Base-by-base conservation (phyloP, 1,284 basidiomycete genomes). In the Termitomyces sp. region DNA sequence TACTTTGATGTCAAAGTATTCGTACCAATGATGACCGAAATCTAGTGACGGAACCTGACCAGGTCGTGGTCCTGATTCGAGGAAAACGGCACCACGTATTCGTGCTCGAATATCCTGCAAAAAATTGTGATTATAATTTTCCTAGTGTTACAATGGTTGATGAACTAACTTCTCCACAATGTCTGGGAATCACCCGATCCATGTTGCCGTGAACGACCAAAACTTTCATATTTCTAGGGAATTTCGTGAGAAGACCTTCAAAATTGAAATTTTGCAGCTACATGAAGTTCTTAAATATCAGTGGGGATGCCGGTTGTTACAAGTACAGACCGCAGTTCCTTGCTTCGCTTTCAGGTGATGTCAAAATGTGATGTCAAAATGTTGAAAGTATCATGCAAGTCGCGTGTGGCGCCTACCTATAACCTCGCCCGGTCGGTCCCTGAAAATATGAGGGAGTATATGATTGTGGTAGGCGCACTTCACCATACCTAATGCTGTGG, bases 1-100 rank as follows among this genome's bases (percentile, higher is more conserved):
- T 21, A 75, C 62, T 41, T 68, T 56, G 10, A 70, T 64, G 46
- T 72, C 69, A 47, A 77, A 78, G 57, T 78, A 78, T 57, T 77
- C 76, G 53, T 68, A 74, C 75, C 74, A 78, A 46, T 71, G 61
- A 59, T 78, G 76, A 1, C 76, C 77, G 52, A 78, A 78, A 6
- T 65, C 60, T n/a, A 72, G 55, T 30, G 59, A 65, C 8, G 74
- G 74, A 12, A 78, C 61, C 56, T 75, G 69, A 7, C 74, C 74
- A 6, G 63, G 66, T 31, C 59, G 50, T 13, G 59, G 21, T 2
- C 75, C 74, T 19, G 66, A 56, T 42, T 71, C 61, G 0, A 76
- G 61, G 4, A 68, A 57, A 24, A 56, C 58, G 1, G 75, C 75
- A 54, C 67, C 68, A 2, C 70, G 71, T 39, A 77, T 70, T 2